phyloP scores from a whole-genome alignment of 2,329 filamentous ascomycete species.

The Pseudofabraea citricarpa region DNA sequence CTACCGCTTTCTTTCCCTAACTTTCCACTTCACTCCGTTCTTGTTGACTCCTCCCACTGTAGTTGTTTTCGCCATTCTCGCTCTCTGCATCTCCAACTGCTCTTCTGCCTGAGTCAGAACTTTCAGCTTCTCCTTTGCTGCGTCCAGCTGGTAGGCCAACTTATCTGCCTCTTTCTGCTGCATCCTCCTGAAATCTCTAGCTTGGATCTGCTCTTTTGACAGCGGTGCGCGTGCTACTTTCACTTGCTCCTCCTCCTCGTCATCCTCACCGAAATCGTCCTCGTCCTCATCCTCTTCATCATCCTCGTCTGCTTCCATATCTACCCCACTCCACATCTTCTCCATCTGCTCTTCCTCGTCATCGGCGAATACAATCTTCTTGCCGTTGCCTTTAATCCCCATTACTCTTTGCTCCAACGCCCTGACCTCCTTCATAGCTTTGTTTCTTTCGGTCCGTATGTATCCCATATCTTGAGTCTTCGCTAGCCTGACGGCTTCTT shows the following conservation, averaged over 20 bases:
- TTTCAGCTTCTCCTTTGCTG: slow-evolving; percentile 49
- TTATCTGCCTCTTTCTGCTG: slow-evolving; percentile 41
- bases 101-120: slow-evolving; percentile 51
- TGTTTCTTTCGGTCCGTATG: slow-evolving; percentile 56
- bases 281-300: slow-evolving; percentile 10
- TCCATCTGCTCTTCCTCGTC: slow-evolving; percentile 20
- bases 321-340: slow-evolving; percentile 16
- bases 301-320: slow-evolving; percentile 19
- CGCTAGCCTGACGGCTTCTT: slow-evolving; percentile 55
- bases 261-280: slow-evolving; percentile 21
- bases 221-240: too few relatives aligned
- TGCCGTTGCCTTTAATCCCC: slow-evolving; percentile 25
- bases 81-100: slow-evolving; percentile 52
- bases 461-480: slow-evolving; percentile 68
- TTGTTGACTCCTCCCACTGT: slow-evolving; percentile 56
- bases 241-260: slow-evolving; percentile 2
- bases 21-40: slow-evolving; percentile 57
- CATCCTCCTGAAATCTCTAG: slow-evolving; percentile 33
- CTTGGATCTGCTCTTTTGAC: background rate
- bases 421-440: slow-evolving; percentile 52
- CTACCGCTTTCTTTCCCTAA: slow-evolving; percentile 54
- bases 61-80: slow-evolving; percentile 61
- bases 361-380: slow-evolving; percentile 31
- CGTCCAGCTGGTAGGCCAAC: slow-evolving; percentile 43
- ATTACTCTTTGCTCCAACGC: slow-evolving; percentile 49